Conservation (phyloP, 2,329 filamentous ascomycete genomes). For the Pseudogymnoascus sp. region DNA sequence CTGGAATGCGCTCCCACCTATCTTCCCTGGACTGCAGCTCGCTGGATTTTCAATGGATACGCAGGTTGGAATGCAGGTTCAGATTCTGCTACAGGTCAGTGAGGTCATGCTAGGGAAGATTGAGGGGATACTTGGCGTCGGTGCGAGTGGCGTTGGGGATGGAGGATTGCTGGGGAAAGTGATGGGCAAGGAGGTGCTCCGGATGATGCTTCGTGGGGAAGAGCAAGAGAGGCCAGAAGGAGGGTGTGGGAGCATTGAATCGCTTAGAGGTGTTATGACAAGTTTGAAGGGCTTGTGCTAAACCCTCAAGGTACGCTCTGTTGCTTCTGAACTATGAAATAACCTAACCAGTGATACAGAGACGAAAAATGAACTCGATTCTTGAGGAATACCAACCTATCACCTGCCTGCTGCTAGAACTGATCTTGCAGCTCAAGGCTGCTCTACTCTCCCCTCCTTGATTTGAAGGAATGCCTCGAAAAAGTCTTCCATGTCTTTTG, state of each 20-base stretch:
- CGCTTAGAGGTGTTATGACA: background rate
- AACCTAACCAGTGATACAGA: background rate
- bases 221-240: slow-evolving; percentile 1
- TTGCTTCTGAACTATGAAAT: too few species aligned
- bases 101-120: background rate
- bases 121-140: background rate
- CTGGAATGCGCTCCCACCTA: background rate
- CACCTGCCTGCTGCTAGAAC: slow-evolving; percentile 63
- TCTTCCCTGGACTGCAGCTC: background rate
- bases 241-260: background rate
- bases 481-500: background rate
- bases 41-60: background rate
- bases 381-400: slow-evolving; percentile 65
- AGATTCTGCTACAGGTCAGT: background rate
- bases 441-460: slow-evolving; percentile 29
- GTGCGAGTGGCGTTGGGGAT: background rate
- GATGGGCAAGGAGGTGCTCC: background rate
- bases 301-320: background rate
- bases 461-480: slow-evolving; percentile 15
- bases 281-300: background rate
- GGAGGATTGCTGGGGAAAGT: background rate
- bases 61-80: background rate
- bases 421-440: slow-evolving; percentile 59
- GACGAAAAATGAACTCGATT: slow-evolving; percentile 54
- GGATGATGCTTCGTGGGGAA: slow-evolving; percentile 1